phyloP scores from a whole-genome alignment of 164 flowering plant genomes.

The Stephania yunnanensis region DNA sequence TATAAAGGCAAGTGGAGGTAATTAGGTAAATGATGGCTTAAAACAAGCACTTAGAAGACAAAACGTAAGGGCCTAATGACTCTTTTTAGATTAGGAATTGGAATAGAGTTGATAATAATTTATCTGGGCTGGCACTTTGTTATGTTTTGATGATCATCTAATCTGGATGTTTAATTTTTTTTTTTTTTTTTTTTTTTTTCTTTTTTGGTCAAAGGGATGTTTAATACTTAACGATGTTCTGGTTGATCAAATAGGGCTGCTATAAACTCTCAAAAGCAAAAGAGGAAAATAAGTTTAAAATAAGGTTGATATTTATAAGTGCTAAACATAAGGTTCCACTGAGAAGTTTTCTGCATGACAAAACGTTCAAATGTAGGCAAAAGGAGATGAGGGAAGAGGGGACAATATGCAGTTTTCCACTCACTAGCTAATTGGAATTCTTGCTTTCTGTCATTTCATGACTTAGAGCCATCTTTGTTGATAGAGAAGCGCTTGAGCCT shows the following conservation, averaged over 20 bases:
- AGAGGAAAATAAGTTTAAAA: background rate
- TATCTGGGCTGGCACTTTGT: constrained; percentile 16
- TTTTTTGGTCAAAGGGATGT: constrained; percentile 9
- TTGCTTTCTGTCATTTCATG: constrained; percentile 33
- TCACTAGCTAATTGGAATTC: background rate
- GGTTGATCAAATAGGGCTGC: background rate
- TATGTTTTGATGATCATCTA: constrained; percentile 1
- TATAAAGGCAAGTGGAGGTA: background rate
- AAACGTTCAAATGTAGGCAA: constrained; percentile 14
- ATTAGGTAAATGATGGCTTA: background rate
- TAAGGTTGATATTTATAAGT: background rate
- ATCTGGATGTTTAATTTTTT: constrained; percentile 1
- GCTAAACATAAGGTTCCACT: background rate
- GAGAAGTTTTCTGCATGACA: background rate
- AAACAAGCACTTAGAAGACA: constrained; percentile 9
- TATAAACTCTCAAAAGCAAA: background rate
- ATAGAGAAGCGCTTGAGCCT: background rate
- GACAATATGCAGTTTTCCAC: constrained; percentile 20
- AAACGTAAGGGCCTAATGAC: constrained; percentile 1
- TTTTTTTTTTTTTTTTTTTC: no score
- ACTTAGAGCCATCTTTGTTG: constrained; percentile 12
- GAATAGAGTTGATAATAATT: constrained; percentile 21
- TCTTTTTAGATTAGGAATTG: constrained; percentile 23
- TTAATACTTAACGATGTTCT: constrained; percentile 33
- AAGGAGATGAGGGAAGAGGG: constrained; percentile 10